A percentile compares a stretch with the other conserved stretches of the same genome.
Conservation (phyloP, 805 yeast genomes). For the Saturnispora silvae region DNA sequence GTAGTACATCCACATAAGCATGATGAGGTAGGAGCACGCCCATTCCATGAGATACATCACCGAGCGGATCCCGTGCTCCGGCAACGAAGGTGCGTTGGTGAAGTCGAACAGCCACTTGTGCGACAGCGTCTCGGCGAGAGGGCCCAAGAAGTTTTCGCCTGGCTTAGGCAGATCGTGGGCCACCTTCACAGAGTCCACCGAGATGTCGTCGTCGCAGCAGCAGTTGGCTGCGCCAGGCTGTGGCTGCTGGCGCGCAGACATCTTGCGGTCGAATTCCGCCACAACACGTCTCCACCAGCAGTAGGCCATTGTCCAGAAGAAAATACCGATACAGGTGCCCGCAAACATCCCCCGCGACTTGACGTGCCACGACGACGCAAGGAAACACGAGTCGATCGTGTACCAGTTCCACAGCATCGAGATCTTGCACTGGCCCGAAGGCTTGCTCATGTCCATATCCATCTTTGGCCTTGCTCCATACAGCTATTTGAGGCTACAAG, state of each 20-base stretch:
- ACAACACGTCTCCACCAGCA: conserved; percentile 47
- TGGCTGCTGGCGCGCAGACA: conserved; percentile 18
- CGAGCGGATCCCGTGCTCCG: conserved; percentile 44
- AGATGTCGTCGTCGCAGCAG: conserved; percentile 5
- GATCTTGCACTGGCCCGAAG: conserved; percentile 15
- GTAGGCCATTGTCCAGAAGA: conserved; percentile 44
- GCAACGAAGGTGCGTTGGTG: conserved; percentile 26
- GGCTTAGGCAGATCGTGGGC: conserved; percentile 2
- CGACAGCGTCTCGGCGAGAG: conserved; percentile 16
- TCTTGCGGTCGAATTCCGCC: conserved; percentile 39
- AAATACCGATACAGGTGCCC: conserved; percentile 65
- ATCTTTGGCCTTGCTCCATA: too few relatives aligned
- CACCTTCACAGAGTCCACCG: not conserved
- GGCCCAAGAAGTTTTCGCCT: conserved; percentile 17
- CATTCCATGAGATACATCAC: conserved; percentile 46
- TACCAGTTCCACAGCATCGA: conserved; percentile 69
- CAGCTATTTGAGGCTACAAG: too few relatives aligned
- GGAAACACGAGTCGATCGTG: conserved; percentile 55
- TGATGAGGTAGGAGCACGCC: conserved; percentile 54
- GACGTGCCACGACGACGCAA: conserved; percentile 55
- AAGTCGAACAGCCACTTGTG: conserved; percentile 21
- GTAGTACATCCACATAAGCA: conserved; percentile 68
- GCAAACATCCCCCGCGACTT: conserved; percentile 51
- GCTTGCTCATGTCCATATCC: conserved; percentile 11
- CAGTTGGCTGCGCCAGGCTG: conserved; percentile 4